Base-by-base conservation (phyloP, 2,329 filamentous ascomycete genomes). In the Ophiostoma perfectum region DNA sequence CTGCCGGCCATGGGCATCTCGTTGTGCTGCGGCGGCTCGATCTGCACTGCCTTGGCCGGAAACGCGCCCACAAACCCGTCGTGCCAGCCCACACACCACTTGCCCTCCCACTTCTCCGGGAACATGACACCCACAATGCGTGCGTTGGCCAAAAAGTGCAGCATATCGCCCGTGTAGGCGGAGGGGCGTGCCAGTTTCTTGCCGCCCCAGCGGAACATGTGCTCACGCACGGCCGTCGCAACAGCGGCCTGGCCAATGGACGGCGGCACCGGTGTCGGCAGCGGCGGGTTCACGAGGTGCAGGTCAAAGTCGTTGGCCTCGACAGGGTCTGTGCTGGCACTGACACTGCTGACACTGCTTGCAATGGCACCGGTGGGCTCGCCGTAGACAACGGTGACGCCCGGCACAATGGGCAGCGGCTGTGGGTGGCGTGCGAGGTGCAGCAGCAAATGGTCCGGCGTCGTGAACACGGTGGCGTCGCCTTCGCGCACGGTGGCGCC, bases 41-140 rank as follows among this genome's bases (percentile, higher is more conserved):
- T 74, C 70, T 78, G 81, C 58, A 86, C 74, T 0, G 80, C 75
- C 58, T 85, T 83, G 60, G 78, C 75, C 44, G 84, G 82, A 66
- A 84, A 80, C 0, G 81, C 82, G 0, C 82, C 83, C 58, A 80
- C 80, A 1, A 78, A 73, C 0, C 83, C 84, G 70, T 86, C 84
- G 70, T 87, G 83, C 79, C 83, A 85, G 1, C 82, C 84, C 68
- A 84, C 78, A n/a, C 80, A 80, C 84, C 84, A 87, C 72, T 85
- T 84, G 14, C 84, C 84, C 2, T 79, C 76, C 72, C 84, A 84
- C 72, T 80, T 80, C 9, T 76, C 74, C 0, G 83, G 83, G 73
- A 84, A 86, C 52, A 80, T 78, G 41, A 87, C 75, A 0, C 83
- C 84, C 0, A 81, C 78, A 36, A 87, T 78, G 62, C 77, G 79